Evolutionary conservation across 768 basidiomycete species (phyloP).

Genomic region (Xerocomellus chrysenteron): DNA sequence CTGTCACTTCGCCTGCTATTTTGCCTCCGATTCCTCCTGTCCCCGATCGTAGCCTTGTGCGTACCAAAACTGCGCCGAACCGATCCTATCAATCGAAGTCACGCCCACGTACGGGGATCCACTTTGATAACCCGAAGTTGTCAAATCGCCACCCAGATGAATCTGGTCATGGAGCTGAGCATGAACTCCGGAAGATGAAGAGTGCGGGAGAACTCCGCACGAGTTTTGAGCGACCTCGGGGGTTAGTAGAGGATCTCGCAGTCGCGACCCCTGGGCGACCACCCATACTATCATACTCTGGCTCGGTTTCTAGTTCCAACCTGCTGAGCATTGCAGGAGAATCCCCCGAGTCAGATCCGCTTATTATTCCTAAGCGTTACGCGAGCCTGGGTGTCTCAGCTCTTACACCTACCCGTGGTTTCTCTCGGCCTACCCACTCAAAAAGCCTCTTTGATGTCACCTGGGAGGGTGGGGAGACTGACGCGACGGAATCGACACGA

Average conservation of each 20-base stretch:
- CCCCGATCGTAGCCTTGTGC: slow-evolving; percentile 48
- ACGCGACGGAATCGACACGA: slow-evolving; percentile 12
- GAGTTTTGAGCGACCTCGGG: slow-evolving; percentile 30
- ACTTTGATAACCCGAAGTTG: slow-evolving; percentile 22
- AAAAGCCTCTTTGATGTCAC: slow-evolving; percentile 52
- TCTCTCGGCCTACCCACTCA: slow-evolving; percentile 40
- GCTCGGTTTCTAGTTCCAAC: slow-evolving; percentile 72
- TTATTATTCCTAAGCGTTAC: slow-evolving; percentile 53
- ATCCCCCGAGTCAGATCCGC: slow-evolving; percentile 36
- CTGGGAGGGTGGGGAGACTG: slow-evolving; percentile 32
- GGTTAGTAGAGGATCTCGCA: slow-evolving; percentile 25
- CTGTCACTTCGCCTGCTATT: slow-evolving; percentile 49
- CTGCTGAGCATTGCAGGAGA: slow-evolving; percentile 41
- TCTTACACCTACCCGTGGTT: slow-evolving; percentile 32
- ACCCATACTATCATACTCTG: slow-evolving; percentile 48
- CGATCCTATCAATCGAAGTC: slow-evolving; percentile 49
- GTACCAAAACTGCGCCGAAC: slow-evolving; percentile 74
- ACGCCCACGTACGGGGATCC: slow-evolving; percentile 35
- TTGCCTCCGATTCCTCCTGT: slow-evolving; percentile 21
- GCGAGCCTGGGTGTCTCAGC: slow-evolving; percentile 62
- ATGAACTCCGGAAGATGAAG: slow-evolving; percentile 79
- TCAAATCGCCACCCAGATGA: slow-evolving; percentile 36
- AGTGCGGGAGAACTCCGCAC: slow-evolving; percentile 77
- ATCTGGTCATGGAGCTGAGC: slow-evolving; percentile 45
- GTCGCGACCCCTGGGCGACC: slow-evolving; percentile 40